These are phyloP conservation scores for Phytopythium boreale DNA, from an alignment of 352 stramenopile species.

Conservation along the genomic window DNA sequence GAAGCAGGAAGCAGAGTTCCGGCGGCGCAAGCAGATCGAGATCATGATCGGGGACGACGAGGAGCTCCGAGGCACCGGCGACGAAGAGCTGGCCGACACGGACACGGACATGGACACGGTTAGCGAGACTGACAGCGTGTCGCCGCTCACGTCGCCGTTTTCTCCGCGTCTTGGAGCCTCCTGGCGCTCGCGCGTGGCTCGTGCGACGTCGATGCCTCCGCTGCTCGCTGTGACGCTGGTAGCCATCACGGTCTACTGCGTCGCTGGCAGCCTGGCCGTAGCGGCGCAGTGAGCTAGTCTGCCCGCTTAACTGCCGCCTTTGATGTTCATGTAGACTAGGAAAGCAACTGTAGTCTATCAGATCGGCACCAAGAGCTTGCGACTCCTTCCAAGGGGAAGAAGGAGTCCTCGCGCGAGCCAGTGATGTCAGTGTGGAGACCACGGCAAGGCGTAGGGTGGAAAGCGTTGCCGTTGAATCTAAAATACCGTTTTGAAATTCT, in stretches of 20 bases:
- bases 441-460: neutral
- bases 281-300: neutral
- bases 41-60: constrained; percentile 22
- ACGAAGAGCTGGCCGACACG: constrained; percentile 8
- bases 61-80: constrained; percentile 36
- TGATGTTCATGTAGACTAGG: constrained; percentile 9
- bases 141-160: constrained; percentile 6
- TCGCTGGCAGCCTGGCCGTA: constrained; percentile 4
- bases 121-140: constrained; percentile 10
- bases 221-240: constrained; percentile 7
- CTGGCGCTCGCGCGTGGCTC: neutral
- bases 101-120: constrained; percentile 6
- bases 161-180: neutral
- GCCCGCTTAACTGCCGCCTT: neutral
- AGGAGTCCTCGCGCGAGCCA: neutral
- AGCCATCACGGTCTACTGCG: constrained; percentile 11
- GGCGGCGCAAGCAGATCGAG: neutral
- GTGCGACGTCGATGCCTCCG: constrained; percentile 1
- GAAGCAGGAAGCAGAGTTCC: constrained; percentile 12
- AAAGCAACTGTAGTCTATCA: neutral
- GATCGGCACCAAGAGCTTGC: neutral
- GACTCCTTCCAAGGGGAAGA: constrained; percentile 7
- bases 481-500: neutral
- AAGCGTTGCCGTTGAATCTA: neutral
- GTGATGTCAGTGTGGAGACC: neutral